These are phyloP conservation scores for Craterostigma plantagineum DNA, from an alignment of 257 asterid genomes.

Conservation along the genomic window DNA sequence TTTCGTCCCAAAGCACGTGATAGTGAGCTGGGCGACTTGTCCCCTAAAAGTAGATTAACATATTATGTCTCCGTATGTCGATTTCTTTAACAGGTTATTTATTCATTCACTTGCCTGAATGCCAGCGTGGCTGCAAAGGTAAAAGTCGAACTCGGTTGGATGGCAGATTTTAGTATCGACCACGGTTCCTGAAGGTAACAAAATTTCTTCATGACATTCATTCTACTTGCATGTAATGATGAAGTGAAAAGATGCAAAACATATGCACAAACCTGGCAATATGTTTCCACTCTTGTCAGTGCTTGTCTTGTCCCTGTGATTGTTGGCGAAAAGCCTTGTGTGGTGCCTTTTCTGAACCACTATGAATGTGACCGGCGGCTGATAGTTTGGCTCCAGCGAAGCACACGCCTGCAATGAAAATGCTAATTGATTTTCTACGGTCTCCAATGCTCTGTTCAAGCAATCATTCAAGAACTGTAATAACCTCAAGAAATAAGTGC, in stretches of 20 bases:
- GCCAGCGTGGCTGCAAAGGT: constrained; percentile 96
- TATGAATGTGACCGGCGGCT: constrained; percentile 91
- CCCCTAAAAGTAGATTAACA: no score
- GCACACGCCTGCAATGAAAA: constrained; percentile 78
- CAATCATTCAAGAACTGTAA: no score
- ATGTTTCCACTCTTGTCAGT: constrained; percentile 86
- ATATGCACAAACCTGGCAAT: constrained; percentile 64
- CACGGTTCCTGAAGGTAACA: constrained; percentile 68
- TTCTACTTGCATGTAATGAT: no score
- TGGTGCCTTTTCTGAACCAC: constrained; percentile 96
- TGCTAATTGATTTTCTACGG: no score
- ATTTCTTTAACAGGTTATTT: neutral
- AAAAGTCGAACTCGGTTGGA: constrained; percentile 90
- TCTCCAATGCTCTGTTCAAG: no score
- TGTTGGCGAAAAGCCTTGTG: constrained; percentile 77
- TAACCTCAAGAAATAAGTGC: neutral
- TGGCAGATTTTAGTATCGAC: constrained; percentile 94
- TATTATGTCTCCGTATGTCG: no score
- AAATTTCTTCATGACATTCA: no score
- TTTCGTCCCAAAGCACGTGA: constrained; percentile 97
- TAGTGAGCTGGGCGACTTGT: constrained; percentile 99
- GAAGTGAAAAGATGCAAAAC: neutral
- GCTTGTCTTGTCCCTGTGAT: constrained; percentile 79
- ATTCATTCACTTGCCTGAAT: constrained; percentile 46
- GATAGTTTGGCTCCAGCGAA: constrained; percentile 86